Conservation (phyloP, 2,329 filamentous ascomycete species). For the Conoideocrella luteorostrata region DNA sequence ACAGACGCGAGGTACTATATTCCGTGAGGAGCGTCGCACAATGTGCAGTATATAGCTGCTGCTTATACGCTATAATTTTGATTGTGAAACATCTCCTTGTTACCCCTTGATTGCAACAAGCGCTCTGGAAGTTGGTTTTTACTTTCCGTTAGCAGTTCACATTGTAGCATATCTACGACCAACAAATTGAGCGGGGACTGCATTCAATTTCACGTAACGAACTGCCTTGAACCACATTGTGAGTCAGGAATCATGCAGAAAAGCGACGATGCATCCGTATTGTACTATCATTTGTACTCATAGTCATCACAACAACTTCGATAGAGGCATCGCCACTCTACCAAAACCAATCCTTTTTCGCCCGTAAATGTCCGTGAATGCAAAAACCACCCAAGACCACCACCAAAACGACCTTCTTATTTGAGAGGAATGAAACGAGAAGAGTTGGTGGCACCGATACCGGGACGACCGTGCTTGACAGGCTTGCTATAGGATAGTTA, state of each 20-base stretch:
- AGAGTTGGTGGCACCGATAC: conserved; percentile 99
- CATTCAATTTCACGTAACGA: no score
- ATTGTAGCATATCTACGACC: no score
- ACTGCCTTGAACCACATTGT: no score
- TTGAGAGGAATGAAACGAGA: conserved; percentile 99
- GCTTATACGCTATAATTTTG: no score
- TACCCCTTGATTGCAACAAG: no score
- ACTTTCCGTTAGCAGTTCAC: no score
- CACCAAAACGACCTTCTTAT: conserved; percentile 59
- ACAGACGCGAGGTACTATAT: no score
- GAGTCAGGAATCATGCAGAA: conserved; percentile 14
- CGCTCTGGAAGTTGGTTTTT: no score
- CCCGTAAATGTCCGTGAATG: conserved; percentile 51
- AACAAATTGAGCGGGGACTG: no score
- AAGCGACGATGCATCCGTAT: conserved; percentile 33
- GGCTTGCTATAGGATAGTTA: conserved; percentile 72
- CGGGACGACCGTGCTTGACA: conserved; percentile 99
- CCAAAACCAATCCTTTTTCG: conserved; percentile 53
- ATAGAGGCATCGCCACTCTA: conserved; percentile 39
- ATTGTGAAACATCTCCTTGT: no score
- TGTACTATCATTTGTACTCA: conserved; percentile 38
- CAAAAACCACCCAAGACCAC: conserved; percentile 45
- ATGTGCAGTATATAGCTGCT: no score
- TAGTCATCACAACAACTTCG: conserved; percentile 38
- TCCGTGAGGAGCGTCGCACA: no score